phyloP scores from a whole-genome alignment of 805 yeast genomes.

The Schizosaccharomyces cryophilus region DNA sequence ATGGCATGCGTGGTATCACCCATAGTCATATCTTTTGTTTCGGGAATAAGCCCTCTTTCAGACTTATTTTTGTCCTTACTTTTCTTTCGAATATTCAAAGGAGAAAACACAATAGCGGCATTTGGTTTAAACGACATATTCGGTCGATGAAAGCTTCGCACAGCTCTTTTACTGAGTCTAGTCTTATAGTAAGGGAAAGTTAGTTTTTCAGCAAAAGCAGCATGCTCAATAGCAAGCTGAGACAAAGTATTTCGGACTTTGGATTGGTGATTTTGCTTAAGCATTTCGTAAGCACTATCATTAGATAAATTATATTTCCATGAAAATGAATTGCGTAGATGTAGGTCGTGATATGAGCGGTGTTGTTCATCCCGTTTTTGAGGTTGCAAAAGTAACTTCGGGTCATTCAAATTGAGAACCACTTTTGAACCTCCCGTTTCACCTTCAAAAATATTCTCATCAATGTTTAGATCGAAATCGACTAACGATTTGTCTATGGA shows the following conservation, averaged over 20 bases:
- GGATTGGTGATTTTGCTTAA: constrained; percentile 68
- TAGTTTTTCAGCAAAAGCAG: constrained; percentile 61
- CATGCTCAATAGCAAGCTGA: constrained; percentile 70
- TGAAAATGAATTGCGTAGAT: constrained; percentile 17
- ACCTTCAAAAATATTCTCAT: constrained; percentile 52
- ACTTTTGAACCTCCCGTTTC: constrained; percentile 13
- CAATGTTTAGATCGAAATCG: not conserved
- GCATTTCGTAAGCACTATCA: constrained; percentile 59
- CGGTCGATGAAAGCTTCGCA: constrained; percentile 62
- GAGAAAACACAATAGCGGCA: constrained; percentile 48
- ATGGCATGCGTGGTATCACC: constrained; percentile 65
- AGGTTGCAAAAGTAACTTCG: constrained; percentile 43
- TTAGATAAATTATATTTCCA: constrained; percentile 51
- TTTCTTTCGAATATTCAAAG: constrained; percentile 36
- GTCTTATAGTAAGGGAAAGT: constrained; percentile 85
- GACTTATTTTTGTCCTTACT: constrained; percentile 58
- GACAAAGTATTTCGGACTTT: constrained; percentile 85
- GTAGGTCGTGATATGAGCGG: constrained; percentile 23
- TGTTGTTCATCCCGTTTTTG: constrained; percentile 8
- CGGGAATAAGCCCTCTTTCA: constrained; percentile 37
- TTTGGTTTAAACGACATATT: constrained; percentile 56
- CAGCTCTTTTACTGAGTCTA: constrained; percentile 35
- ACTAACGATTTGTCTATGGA: not conserved
- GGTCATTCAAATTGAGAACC: constrained; percentile 67
- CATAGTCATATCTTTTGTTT: constrained; percentile 49